These are phyloP conservation scores for Globisporangium perplexum DNA, from an alignment of 352 stramenopile genomes.

Conservation along the genomic window DNA sequence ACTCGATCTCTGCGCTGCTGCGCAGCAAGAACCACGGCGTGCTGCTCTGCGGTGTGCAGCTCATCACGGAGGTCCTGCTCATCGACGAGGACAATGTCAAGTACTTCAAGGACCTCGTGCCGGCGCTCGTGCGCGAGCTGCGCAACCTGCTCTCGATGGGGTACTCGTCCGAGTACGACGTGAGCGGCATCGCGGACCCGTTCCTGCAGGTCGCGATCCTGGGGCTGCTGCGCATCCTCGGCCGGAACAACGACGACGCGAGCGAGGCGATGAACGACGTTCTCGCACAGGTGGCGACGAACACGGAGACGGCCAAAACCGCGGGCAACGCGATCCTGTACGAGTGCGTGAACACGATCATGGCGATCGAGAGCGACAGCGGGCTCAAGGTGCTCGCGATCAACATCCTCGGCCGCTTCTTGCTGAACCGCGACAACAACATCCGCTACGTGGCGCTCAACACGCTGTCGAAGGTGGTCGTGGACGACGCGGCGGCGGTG, in stretches of 20 bases:
- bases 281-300: slow-evolving; percentile 99
- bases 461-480: slow-evolving; percentile 91
- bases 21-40: slow-evolving; percentile 96
- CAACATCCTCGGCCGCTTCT: slow-evolving; percentile 99
- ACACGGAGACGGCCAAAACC: slow-evolving; percentile 99
- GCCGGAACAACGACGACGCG: slow-evolving; percentile 92
- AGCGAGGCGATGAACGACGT: slow-evolving; percentile 96
- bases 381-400: slow-evolving; percentile 96
- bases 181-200: slow-evolving; percentile 97
- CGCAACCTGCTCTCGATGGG: slow-evolving; percentile 96
- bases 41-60: slow-evolving; percentile 94
- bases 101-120: slow-evolving; percentile 70
- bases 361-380: slow-evolving; percentile 97
- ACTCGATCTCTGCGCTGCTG: slow-evolving; percentile 93
- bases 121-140: slow-evolving; percentile 80
- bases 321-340: slow-evolving; percentile 99
- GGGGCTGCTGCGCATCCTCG: slow-evolving; percentile 94
- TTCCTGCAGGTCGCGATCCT: slow-evolving; percentile 94
- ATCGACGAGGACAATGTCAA: slow-evolving; percentile 73
- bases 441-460: slow-evolving; percentile 99
- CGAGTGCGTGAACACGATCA: slow-evolving; percentile 99
- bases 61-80: slow-evolving; percentile 93
- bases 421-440: slow-evolving; percentile 99
- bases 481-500: slow-evolving; percentile 91
- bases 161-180: slow-evolving; percentile 98